Conservation (phyloP, 2,329 filamentous ascomycete species). For the Helotiales sp. region DNA sequence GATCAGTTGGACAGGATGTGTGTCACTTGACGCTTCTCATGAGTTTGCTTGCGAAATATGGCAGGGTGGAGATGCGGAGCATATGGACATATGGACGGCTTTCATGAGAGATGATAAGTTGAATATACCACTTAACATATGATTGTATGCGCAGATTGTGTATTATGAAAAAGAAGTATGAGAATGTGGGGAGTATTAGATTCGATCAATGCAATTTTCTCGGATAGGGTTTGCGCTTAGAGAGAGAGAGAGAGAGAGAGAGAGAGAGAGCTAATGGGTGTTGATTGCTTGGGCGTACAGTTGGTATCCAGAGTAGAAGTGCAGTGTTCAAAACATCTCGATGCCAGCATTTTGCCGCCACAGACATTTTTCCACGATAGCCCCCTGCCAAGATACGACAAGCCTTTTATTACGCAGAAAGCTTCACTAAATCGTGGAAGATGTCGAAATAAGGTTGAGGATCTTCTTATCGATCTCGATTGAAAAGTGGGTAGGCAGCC, state of each 20-base stretch:
- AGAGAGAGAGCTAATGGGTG: no score
- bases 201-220: no score
- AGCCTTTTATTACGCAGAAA: not conserved
- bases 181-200: not conserved
- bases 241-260: no score
- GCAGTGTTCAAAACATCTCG: no score
- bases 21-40: slow-evolving; percentile 4
- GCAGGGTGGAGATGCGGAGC: not conserved
- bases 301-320: no score
- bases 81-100: not conserved
- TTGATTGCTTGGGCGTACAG: no score
- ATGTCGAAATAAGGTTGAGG: not conserved
- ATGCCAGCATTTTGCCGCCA: not conserved
- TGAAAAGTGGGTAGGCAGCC: not conserved
- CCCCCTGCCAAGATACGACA: not conserved
- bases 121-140: not conserved
- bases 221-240: no score
- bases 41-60: not conserved
- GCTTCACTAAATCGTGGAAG: not conserved
- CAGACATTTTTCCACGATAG: not conserved
- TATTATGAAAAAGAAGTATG: not conserved
- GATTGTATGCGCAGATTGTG: not conserved
- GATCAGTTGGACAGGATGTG: not conserved
- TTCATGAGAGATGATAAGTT: slow-evolving; percentile 3
- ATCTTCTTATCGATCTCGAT: not conserved